These are phyloP conservation scores for Solanum chilense DNA, from an alignment of 257 asterid genomes.

Conservation along the genomic window DNA sequence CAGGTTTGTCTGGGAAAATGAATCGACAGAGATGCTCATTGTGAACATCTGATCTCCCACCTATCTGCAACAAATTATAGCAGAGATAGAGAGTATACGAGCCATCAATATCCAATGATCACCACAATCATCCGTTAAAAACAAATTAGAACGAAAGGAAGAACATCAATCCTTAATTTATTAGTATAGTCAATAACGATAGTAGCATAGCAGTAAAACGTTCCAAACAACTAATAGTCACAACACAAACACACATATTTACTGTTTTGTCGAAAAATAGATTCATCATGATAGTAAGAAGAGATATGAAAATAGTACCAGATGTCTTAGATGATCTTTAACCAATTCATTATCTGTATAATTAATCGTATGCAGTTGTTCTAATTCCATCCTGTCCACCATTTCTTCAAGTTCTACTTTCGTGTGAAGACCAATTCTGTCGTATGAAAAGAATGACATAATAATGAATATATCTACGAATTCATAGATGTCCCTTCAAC, in stretches of 20 bases:
- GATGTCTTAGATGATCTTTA: constrained; percentile 82
- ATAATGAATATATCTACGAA: background rate
- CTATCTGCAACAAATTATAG: constrained; percentile 46
- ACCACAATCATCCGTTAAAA: background rate
- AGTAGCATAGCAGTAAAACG: background rate
- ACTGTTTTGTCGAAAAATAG: background rate
- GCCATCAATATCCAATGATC: background rate
- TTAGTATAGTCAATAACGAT: background rate
- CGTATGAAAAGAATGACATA: background rate
- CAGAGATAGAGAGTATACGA: background rate
- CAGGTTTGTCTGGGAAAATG: constrained; percentile 78
- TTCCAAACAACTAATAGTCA: background rate
- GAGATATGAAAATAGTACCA: constrained; percentile 32
- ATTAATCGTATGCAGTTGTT: constrained; percentile 49
- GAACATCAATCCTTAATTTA: background rate
- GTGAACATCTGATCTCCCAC: constrained; percentile 67
- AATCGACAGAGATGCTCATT: constrained; percentile 86
- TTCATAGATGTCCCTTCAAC: background rate
- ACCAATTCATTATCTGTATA: constrained; percentile 78
- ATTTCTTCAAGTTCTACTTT: constrained; percentile 62
- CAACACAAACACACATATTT: background rate
- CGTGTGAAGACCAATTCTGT: constrained; percentile 77
- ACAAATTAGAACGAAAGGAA: background rate
- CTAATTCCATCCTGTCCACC: constrained; percentile 46
- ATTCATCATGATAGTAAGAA: background rate